Evolutionary conservation across 257 asterid species (phyloP), one percentile per base, ranked within the genome.

Genomic region (Solanum sparsipilum): DNA sequence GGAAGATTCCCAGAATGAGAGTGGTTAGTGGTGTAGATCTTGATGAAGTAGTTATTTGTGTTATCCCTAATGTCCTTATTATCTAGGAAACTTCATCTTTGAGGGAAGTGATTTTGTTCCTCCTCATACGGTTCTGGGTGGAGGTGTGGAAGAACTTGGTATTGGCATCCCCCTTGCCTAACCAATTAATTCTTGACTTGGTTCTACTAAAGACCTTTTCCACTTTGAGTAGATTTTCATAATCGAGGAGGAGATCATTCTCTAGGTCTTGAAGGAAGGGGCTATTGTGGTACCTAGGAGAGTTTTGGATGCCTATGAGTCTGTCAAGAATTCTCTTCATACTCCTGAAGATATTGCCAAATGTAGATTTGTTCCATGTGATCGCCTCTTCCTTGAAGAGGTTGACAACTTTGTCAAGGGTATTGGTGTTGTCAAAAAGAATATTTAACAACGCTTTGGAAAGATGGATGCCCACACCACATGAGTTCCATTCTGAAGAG

Each of bases 31-130:
- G 65, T 20, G 5, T 20, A 56, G 25, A 56, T 10, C 25, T 20
- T 56, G 10, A 20, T 3, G 25, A 56, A 56, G 25, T 56, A 56
- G 5, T 7, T 56, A 56, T 0, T 56, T 56, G 25, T 56, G 25
- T 7, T 18, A 20, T 56, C 25, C 25, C 65, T 52, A 20, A 56
- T 56, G 11, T 20, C 25, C 25, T 20, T 20, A 56, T 56, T 56
- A 56, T 56, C 25, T 0, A 7, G 1, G 65, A 0, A 18, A 0
- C 10, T 56, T 56, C 11, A 2, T 56, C 1, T 20, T 20, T 20
- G 2, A 20, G 65, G 65, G 4, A 56, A 3, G 25, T 56, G 4
- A 56, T 56, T 56, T 1, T 56, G 25, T 56, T 56, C 25, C 11
- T 52, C 65, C 65, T 20, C 2, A 4, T 56, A 20, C 1, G 11